phyloP scores from a whole-genome alignment of 257 asterid species.

The Anisodus acutangulus region DNA sequence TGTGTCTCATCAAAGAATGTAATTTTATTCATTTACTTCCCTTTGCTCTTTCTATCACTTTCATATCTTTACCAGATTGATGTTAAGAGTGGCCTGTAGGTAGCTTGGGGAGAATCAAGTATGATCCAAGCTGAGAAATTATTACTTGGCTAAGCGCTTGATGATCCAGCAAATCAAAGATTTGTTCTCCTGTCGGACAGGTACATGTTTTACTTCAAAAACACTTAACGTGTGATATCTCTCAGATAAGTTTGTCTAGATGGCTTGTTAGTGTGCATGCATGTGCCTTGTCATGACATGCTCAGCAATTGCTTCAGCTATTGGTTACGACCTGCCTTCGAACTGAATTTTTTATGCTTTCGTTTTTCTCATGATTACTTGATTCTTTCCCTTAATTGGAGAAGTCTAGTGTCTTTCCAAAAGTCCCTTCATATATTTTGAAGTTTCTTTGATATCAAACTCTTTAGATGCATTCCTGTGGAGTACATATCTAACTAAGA shows the following conservation, averaged over 20 bases:
- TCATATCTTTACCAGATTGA: conserved; percentile 39
- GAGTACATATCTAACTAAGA: not conserved
- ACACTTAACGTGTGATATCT: not conserved
- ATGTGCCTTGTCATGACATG: not conserved
- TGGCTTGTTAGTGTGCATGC: conserved; percentile 4
- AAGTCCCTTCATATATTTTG: not conserved
- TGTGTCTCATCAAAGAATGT: not conserved
- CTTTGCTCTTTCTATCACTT: conserved; percentile 1
- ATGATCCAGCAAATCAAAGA: conserved; percentile 92
- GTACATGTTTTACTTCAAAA: conserved; percentile 41
- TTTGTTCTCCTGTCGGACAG: conserved; percentile 96
- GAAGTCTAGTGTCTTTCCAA: not conserved
- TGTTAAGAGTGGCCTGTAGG: conserved; percentile 60
- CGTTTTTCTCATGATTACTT: not conserved
- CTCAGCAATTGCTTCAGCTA: not conserved
- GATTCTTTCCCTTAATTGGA: not conserved
- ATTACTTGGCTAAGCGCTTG: conserved; percentile 77
- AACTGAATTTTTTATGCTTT: not conserved
- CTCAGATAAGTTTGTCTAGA: not conserved
- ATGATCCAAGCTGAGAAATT: conserved; percentile 98
- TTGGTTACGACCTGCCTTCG: not conserved
- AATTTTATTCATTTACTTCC: not conserved
- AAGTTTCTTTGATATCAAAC: not conserved
- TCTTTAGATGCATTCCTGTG: not conserved
- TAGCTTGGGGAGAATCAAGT: conserved; percentile 96